These are phyloP conservation scores for Wickerhamomyces tratensis DNA, from an alignment of 805 yeast species.

Conservation along the genomic window DNA sequence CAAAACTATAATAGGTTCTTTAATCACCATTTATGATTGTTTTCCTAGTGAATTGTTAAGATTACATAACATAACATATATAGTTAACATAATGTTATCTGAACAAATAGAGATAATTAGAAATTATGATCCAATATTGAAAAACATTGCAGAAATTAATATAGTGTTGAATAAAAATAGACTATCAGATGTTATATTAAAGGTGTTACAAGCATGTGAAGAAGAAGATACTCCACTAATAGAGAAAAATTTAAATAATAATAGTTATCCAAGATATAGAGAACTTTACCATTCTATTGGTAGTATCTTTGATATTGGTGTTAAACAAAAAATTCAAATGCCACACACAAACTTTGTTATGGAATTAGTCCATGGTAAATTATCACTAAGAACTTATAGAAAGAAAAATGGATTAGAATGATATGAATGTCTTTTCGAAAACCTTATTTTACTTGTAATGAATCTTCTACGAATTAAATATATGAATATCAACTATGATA, in stretches of 20 bases:
- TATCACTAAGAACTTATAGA: too few relatives aligned
- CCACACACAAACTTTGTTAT: too few relatives aligned
- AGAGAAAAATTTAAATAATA: too few relatives aligned
- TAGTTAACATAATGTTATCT: slow-evolving; percentile 31
- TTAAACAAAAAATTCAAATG: too few relatives aligned
- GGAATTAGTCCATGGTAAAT: too few relatives aligned
- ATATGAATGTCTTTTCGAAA: too few relatives aligned
- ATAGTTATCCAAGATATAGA: background rate
- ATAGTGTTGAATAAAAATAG: slow-evolving; percentile 21
- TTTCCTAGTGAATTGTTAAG: slow-evolving; percentile 51
- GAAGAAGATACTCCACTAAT: background rate
- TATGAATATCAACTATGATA: too few relatives aligned
- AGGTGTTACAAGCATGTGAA: slow-evolving; percentile 14
- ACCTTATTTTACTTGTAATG: too few relatives aligned
- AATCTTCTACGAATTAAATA: too few relatives aligned
- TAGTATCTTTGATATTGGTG: too few relatives aligned
- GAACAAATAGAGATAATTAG: slow-evolving; percentile 40
- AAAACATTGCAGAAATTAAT: slow-evolving; percentile 13
- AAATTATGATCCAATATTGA: slow-evolving; percentile 9
- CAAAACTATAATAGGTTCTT: slow-evolving; percentile 62
- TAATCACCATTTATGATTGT: slow-evolving; percentile 57
- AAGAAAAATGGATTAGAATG: too few relatives aligned
- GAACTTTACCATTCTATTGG: background rate
- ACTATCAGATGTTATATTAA: slow-evolving; percentile 22
- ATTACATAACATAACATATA: slow-evolving; percentile 22